Evolutionary conservation across 345 rosid species (phyloP).

Genomic region (Chamaenerion angustifolium): DNA sequence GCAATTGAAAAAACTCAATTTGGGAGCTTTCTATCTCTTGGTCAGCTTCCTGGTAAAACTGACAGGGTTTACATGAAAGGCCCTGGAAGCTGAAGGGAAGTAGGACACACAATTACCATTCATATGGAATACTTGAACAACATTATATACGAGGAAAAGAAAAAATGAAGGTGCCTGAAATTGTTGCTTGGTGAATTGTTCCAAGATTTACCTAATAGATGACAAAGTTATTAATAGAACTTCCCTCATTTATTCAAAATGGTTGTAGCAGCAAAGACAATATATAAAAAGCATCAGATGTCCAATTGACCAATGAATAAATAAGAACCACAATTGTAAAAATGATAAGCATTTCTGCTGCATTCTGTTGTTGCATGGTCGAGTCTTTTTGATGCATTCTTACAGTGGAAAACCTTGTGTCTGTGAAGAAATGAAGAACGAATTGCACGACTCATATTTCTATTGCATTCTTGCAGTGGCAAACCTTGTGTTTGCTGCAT

Average conservation of each 20-base stretch:
- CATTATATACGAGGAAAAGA: not conserved
- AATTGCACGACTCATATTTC: too few relatives aligned
- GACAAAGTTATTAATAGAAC: too few relatives aligned
- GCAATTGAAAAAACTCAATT: slow-evolving; percentile 74
- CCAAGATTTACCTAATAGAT: too few relatives aligned
- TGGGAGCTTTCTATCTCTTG: slow-evolving; percentile 69
- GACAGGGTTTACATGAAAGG: slow-evolving; percentile 91
- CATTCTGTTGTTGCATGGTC: too few relatives aligned
- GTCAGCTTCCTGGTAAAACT: slow-evolving; percentile 61
- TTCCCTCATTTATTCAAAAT: not conserved
- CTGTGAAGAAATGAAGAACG: too few relatives aligned
- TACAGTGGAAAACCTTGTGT: too few relatives aligned
- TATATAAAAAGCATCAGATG: not conserved
- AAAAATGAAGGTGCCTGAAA: too few relatives aligned
- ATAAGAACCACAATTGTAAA: not conserved
- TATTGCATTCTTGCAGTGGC: too few relatives aligned
- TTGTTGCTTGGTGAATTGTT: too few relatives aligned
- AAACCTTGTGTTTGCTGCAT: too few relatives aligned
- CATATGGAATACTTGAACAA: not conserved
- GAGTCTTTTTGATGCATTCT: too few relatives aligned
- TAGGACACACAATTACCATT: slow-evolving; percentile 18
- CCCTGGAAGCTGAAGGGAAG: slow-evolving; percentile 98
- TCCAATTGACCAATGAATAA: not conserved
- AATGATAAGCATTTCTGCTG: too few relatives aligned
- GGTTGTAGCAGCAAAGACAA: not conserved